Percentiles rank a stretch among this genome's conserved stretches.
phyloP scores from a whole-genome alignment of 257 asterid genomes.

The Salvia splendens region DNA sequence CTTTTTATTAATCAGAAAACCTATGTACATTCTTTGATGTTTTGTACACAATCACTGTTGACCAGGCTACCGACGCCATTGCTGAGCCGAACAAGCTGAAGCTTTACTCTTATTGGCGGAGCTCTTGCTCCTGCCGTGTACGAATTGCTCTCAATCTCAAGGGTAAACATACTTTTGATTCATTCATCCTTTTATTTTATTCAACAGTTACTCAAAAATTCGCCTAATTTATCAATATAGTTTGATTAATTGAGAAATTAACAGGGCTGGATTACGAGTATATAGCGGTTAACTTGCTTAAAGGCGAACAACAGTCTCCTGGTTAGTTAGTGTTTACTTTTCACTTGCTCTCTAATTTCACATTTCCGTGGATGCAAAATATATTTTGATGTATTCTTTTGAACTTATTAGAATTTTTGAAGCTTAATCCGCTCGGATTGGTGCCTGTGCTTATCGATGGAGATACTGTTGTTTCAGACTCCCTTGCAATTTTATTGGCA shows the following conservation, averaged over 20 bases:
- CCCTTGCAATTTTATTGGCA: conserved; percentile 80
- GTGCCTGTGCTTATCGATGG: conserved; percentile 85
- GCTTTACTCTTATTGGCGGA: conserved; percentile 77
- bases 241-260: conserved; percentile 10
- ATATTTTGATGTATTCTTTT: conserved; percentile 22
- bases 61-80: conserved; percentile 39
- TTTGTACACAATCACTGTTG: neutral
- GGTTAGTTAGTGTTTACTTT: conserved; percentile 43
- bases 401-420: conserved; percentile 59
- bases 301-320: conserved; percentile 70
- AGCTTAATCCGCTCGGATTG: conserved; percentile 82
- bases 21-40: neutral
- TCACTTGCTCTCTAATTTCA: neutral
- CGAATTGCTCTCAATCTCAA: conserved; percentile 79
- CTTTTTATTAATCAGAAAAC: neutral
- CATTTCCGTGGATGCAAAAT: neutral
- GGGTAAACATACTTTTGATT: conserved; percentile 35
- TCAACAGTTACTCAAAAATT: neutral
- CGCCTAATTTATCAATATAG: neutral
- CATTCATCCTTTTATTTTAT: neutral
- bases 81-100: conserved; percentile 55
- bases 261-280: conserved; percentile 77
- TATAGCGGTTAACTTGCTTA: conserved; percentile 66
- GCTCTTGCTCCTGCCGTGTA: conserved; percentile 81
- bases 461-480: conserved; percentile 67